Evolutionary conservation across 495 filamentous ascomycete genomes (phyloP).

Genomic region (Xylaria nigripes): DNA sequence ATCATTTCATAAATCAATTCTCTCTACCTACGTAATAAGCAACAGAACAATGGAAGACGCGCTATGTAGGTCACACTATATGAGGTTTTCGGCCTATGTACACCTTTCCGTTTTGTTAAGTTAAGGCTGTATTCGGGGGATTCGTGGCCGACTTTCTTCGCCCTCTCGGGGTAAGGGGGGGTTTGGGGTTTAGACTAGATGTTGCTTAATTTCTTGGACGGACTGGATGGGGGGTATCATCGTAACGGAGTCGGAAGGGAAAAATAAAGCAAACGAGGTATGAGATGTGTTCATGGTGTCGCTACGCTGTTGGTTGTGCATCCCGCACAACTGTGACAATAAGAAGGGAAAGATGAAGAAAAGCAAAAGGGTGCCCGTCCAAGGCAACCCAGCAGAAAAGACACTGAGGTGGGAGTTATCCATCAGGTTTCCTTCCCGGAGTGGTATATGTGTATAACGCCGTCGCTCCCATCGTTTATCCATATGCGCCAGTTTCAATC

Average conservation of each 20-base stretch:
- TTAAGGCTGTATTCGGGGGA: background rate
- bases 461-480: constrained; percentile 15
- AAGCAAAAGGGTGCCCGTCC: constrained; percentile 10
- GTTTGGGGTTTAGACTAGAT: no score
- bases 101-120: constrained; percentile 24
- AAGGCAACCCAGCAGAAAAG: constrained; percentile 9
- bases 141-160: no score
- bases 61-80: constrained; percentile 4
- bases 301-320: constrained; percentile 18
- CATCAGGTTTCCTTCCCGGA: background rate
- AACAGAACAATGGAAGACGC: no score
- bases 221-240: constrained; percentile 22
- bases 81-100: constrained; percentile 6
- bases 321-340: constrained; percentile 7
- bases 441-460: constrained; percentile 7
- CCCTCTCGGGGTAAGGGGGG: no score
- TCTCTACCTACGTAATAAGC: no score
- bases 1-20: no score
- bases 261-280: constrained; percentile 14
- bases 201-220: constrained; percentile 1
- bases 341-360: constrained; percentile 9
- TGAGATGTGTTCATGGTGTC: constrained; percentile 20
- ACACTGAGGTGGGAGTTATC: background rate
- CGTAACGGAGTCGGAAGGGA: constrained; percentile 16
- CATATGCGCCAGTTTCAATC: constrained; percentile 18